Base-by-base conservation (phyloP, 23 red algal species). In the Gracilaria caudata region DNA sequence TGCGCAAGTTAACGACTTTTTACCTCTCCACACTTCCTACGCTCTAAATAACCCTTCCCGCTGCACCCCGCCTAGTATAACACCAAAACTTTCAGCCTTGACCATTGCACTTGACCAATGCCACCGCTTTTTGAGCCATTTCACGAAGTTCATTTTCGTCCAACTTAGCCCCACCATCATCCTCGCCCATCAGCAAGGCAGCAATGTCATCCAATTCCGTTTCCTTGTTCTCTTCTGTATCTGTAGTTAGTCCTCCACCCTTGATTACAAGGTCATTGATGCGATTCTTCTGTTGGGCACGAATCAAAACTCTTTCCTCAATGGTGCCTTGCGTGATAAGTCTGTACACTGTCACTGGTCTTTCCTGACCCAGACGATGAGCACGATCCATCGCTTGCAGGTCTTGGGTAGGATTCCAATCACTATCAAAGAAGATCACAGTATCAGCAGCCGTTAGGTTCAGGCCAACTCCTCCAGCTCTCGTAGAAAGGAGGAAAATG, bases 331-430 rank as follows among this genome's bases (percentile, higher is more conserved):
- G 53, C 5, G 92, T 89, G 40, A 95, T 95, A 12, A 99, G 92
- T 20, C 97, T 83, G 74, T 94, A 94, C 44, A 99, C 97, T 20
- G 90, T 99, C 7, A 99, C 97, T 7, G 97, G 97, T 32, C 94
- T 64, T 71, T 95, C 88, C 68, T 99, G 97, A 6, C 97, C 97
- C 0, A 99, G 90, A 12, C 97, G 84, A 66, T 99, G 97, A 1
- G 97, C 97, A 25, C 97, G 92, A 86, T 99, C 97, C 97, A 99
- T 99, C 40, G 97, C 97, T 61, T 99, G 97, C 72, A 92, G 45
- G 82, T 99, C 97, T 24, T 95, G 93, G 16, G 93, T 94, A 14
- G 97, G 97, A 78, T 99, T 99, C 97, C 97, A 99, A 66, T 99
- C 97, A 41, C 86, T 88, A 56, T 99, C 97, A 68, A 90, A 99